Percentiles rank a stretch among this genome's conserved stretches.
Conservation (phyloP, 2,329 filamentous ascomycete species). For the Alternaria triticina region DNA sequence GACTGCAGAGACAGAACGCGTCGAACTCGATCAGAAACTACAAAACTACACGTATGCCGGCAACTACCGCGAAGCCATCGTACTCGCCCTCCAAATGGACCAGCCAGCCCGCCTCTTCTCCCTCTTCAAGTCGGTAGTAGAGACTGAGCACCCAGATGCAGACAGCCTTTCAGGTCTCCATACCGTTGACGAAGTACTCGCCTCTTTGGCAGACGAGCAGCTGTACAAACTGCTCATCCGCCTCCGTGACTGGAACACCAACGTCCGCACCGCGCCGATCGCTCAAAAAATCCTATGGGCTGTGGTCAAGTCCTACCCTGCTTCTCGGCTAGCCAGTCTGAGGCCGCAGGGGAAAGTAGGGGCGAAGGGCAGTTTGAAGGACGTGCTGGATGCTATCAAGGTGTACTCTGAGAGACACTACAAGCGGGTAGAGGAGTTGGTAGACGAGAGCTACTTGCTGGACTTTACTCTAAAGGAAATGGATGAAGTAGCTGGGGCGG, state of each 20-base stretch:
- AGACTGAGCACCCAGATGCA: slow-evolving; percentile 64
- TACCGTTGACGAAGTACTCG: slow-evolving; percentile 81
- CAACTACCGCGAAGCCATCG: slow-evolving; percentile 92
- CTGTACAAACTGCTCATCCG: slow-evolving; percentile 82
- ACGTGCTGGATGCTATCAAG: slow-evolving; percentile 84
- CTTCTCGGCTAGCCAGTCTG: slow-evolving; percentile 74
- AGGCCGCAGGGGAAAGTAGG: slow-evolving; percentile 48
- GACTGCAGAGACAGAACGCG: slow-evolving; percentile 75
- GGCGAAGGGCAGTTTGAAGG: slow-evolving; percentile 64
- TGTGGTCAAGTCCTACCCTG: slow-evolving; percentile 80
- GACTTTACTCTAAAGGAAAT: slow-evolving; percentile 94
- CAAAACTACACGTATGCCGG: slow-evolving; percentile 89
- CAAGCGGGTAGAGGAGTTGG: slow-evolving; percentile 83
- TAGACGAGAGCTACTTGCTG: slow-evolving; percentile 92
- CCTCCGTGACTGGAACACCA: slow-evolving; percentile 96
- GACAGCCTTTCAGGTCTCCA: slow-evolving; percentile 69
- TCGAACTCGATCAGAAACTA: slow-evolving; percentile 93
- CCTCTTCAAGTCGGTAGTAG: slow-evolving; percentile 82
- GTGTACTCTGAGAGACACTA: slow-evolving; percentile 95
- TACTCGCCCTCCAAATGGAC: slow-evolving; percentile 88
- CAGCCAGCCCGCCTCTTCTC: slow-evolving; percentile 86
- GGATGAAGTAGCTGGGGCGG: slow-evolving; percentile 66
- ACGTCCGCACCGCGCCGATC: slow-evolving; percentile 82
- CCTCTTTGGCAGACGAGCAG: slow-evolving; percentile 80
- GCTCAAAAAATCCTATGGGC: slow-evolving; percentile 85